Evolutionary conservation across 2,329 filamentous ascomycete genomes (phyloP), one percentile per base, ranked within the genome.

Genomic region (Talaromyces piceae): DNA sequence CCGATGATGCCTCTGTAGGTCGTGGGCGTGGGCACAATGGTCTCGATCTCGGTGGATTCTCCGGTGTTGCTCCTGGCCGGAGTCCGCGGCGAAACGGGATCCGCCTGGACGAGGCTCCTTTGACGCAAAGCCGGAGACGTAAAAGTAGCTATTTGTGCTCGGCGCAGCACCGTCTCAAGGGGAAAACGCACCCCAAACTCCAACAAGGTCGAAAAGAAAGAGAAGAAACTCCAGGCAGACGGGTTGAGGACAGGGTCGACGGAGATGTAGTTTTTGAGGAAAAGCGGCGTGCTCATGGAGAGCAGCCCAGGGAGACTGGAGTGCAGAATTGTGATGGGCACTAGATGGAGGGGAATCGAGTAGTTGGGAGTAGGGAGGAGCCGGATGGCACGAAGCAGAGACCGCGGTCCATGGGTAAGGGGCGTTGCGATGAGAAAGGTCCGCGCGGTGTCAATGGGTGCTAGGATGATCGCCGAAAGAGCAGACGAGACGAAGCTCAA

Each of bases 181-280:
- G 93, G 93, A 11, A 97, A 81, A 63, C 91, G 91, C 58, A 95
- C 70, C 61, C 93, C 87, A 27, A 97, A 80, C 45, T 95, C 91
- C 2, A 83, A 77, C 0, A 84, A 83, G 2, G 88, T 90, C 12
- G 88, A 83, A 58, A 88, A 76, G 70, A 97, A 95, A 49, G 88
- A 88, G 62, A 83, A 82, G 43, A 95, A 66, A 18, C 86, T 88
- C 75, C 94, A 97, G 12, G 87, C 80, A 41, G 83, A 83, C 0
- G 93, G 91, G 5, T 88, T 89, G 26, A 86, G 73, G 51, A 93
- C 79, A 22, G 87, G 87, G 66, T 95, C 89, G 60, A 97, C 84
- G 56, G 84, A 79, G 58, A 96, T 81, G 54, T 87, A 85, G n/a
- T 87, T 85, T 58, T 91, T 88, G 39, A 97, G 80, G 54, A 95